Base-by-base conservation (phyloP, 306 rosid genomes). In the Lathyrus sativus region DNA sequence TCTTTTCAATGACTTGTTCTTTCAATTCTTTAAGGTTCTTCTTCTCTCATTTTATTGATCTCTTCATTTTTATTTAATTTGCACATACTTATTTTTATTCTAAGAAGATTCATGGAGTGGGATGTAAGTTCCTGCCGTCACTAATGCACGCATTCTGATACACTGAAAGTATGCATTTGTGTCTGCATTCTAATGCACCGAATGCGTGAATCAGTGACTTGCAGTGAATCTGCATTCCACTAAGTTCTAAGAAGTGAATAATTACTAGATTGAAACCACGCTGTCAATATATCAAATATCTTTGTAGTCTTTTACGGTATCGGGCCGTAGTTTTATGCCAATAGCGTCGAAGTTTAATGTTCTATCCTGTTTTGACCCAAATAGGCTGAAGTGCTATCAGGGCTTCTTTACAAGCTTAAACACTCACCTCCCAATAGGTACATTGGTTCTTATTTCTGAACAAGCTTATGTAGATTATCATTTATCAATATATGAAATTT, bases 371-470 rank as follows among this genome's bases (percentile, higher is more conserved):
- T 11, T 63, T 70, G 69, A 44, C 14, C 54, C 55, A 37, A n/a
- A 19, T 79, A 91, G 96, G 98, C 91, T 39, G 96, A 91, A 81
- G 98, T 87, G 80, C 87, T 87, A 24, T 63, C 96, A 9, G 98
- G 89, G 57, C 89, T 91, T 39, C 76, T 82, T 31, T 87, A 84
- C 82, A 84, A 87, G 87, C 86, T 91, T 33, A 84, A 78, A n/a
- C 82, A 70, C 76, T 89, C 91, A 65, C 90, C 91, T 8, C 86
- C 83, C 5, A 24, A 87, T 65, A 84, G 97, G 96, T 88, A 84
- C 65, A 29, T 49, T 50, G 1, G 13, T 15, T 39, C 9, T 50
- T 55, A 45, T 68, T 46, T 7, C 51, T 65, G 48, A 51, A 19
- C 68, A 26, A 58, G 18, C 33, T 53, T 7, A 44, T 79, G n/a